Evolutionary conservation across 1,284 basidiomycete species (phyloP).

Genomic region (Singerocomus inundabilis): DNA sequence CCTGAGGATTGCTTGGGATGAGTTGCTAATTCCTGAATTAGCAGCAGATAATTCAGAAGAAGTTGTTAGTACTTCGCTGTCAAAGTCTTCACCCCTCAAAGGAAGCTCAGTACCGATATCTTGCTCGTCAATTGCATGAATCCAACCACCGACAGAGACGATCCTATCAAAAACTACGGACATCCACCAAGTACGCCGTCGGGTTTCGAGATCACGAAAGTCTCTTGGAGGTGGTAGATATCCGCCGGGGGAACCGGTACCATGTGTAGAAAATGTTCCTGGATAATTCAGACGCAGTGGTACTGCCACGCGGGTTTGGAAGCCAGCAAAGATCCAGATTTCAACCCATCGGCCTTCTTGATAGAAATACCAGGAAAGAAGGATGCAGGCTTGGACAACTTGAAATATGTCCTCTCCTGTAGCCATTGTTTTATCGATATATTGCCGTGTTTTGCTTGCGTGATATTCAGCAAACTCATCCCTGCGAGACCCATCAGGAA

Average conservation of each 20-base stretch:
- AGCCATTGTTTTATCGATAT: constrained; percentile 83
- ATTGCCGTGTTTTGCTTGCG: constrained; percentile 76
- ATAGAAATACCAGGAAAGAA: constrained; percentile 86
- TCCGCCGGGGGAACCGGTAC: constrained; percentile 64
- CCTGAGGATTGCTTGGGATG: constrained; percentile 69
- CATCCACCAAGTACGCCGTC: constrained; percentile 86
- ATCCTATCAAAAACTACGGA: constrained; percentile 81
- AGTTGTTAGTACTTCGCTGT: constrained; percentile 51
- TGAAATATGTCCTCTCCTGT: constrained; percentile 79
- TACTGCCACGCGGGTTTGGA: constrained; percentile 80
- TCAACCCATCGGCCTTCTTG: constrained; percentile 87
- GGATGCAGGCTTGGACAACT: constrained; percentile 79
- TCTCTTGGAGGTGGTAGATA: constrained; percentile 78
- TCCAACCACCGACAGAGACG: constrained; percentile 85
- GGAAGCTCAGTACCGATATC: constrained; percentile 81
- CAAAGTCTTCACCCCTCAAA: constrained; percentile 68
- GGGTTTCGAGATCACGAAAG: constrained; percentile 67
- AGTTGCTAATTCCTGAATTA: constrained; percentile 40
- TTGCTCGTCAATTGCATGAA: constrained; percentile 75
- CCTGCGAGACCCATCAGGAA: constrained; percentile 69
- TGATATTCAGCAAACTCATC: constrained; percentile 84
- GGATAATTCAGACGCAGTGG: constrained; percentile 81
- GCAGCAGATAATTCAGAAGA: constrained; percentile 6
- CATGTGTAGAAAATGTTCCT: constrained; percentile 71
- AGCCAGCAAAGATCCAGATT: constrained; percentile 84